Percentiles rank a stretch among this genome's conserved stretches.
These are phyloP conservation scores for Diaporthe citri DNA, from an alignment of 2,329 filamentous ascomycete species.

Conservation along the genomic window DNA sequence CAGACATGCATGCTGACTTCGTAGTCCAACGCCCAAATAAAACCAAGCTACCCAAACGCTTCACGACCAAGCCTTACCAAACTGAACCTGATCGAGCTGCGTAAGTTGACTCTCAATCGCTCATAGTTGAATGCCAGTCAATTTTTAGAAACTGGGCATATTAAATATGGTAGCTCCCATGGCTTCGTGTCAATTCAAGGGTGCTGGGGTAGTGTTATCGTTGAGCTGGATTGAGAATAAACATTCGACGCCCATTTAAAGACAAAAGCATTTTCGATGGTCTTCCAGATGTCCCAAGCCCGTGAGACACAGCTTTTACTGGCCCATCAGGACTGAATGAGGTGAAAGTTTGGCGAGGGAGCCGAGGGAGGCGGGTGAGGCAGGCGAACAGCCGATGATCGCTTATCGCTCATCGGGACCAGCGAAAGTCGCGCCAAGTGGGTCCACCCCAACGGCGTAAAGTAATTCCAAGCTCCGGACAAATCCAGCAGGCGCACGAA, in stretches of 20 bases:
- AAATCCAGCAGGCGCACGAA: constrained; percentile 30
- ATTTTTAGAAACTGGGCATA: neutral
- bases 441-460: neutral
- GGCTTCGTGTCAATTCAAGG: neutral
- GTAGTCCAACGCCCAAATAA: neutral
- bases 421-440: neutral
- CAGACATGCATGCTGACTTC: neutral
- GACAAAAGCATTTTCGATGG: neutral
- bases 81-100: neutral
- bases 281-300: neutral
- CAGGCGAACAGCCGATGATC: neutral
- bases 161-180: neutral
- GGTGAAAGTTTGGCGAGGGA: too few relatives aligned
- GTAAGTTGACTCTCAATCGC: neutral
- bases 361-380: neutral
- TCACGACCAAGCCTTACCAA: neutral
- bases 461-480: constrained; percentile 28
- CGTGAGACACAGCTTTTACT: neutral
- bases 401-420: constrained; percentile 14
- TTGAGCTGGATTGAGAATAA: neutral
- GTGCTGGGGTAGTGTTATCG: neutral
- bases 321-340: neutral
- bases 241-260: neutral
- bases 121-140: neutral
- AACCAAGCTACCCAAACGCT: neutral